These are phyloP conservation scores for Starmerella powellii DNA, from an alignment of 805 yeast genomes.

Conservation along the genomic window DNA sequence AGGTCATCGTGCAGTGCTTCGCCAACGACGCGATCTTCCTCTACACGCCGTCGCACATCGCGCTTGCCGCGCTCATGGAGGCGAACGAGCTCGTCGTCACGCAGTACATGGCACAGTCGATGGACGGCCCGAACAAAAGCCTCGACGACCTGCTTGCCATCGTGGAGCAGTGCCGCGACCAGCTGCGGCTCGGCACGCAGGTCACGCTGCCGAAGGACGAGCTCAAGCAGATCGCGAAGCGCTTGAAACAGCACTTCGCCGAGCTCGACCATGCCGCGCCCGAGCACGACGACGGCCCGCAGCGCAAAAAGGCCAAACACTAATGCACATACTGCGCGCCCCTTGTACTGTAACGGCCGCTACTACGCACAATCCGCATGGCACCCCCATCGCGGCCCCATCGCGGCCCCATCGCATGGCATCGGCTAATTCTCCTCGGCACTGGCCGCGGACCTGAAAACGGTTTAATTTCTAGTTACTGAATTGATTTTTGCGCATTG, in stretches of 20 bases:
- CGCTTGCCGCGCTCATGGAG: conserved; percentile 68
- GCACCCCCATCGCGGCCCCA: too few relatives aligned
- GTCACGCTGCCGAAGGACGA: conserved; percentile 23
- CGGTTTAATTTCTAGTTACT: too few relatives aligned
- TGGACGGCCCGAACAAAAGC: conserved; percentile 24
- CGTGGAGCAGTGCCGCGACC: conserved; percentile 24
- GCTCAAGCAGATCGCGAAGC: conserved; percentile 28
- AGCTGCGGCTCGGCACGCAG: conserved; percentile 18
- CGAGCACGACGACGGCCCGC: conserved; percentile 9
- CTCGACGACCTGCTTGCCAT: conserved; percentile 22
- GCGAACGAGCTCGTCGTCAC: conserved; percentile 53
- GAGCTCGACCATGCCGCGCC: neutral
- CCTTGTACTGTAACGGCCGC: too few relatives aligned
- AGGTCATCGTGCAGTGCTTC: conserved; percentile 52
- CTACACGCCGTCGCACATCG: conserved; percentile 91
- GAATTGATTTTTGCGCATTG: too few relatives aligned
- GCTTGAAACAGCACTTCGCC: conserved; percentile 24
- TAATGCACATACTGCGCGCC: neutral
- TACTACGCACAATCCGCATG: too few relatives aligned
- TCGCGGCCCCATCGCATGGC: too few relatives aligned
- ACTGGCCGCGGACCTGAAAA: too few relatives aligned
- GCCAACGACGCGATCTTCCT: conserved; percentile 64
- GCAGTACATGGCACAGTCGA: conserved; percentile 56
- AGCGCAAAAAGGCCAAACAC: conserved; percentile 4
- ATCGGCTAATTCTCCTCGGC: too few relatives aligned